Evolutionary conservation across 495 filamentous ascomycete species (phyloP).

Genomic region (Bacidia rubella): DNA sequence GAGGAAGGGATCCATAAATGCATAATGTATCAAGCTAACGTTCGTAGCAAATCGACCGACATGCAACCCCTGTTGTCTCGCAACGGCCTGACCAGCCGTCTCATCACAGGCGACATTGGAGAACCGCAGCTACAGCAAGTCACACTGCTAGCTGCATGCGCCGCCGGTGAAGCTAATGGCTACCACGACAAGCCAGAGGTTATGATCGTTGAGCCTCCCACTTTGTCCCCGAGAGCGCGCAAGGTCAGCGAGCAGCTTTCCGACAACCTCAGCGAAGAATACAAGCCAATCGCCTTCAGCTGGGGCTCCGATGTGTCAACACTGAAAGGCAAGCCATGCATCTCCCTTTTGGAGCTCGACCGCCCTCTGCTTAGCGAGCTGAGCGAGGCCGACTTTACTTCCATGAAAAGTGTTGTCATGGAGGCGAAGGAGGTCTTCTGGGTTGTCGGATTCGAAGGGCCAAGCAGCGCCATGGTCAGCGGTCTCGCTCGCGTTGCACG

Average conservation of each 20-base stretch:
- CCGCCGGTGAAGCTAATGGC: slow-evolving; percentile 1
- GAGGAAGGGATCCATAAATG: not conserved
- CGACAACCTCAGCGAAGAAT: not conserved
- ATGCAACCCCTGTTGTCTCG: slow-evolving; percentile 2
- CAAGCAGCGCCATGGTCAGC: slow-evolving; percentile 7
- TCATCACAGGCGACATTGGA: slow-evolving; percentile 1
- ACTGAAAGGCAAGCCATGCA: slow-evolving; percentile 7
- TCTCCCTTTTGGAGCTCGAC: slow-evolving; percentile 10
- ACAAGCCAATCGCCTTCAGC: slow-evolving; percentile 1
- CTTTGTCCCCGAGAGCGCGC: not conserved
- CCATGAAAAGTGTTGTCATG: slow-evolving; percentile 3
- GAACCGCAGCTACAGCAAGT: slow-evolving; percentile 1
- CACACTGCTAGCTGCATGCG: slow-evolving; percentile 3
- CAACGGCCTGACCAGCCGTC: slow-evolving; percentile 1
- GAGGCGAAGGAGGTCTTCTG: slow-evolving; percentile 6
- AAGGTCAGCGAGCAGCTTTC: not conserved
- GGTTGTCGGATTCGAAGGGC: slow-evolving; percentile 7
- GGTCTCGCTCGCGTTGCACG: slow-evolving; percentile 9
- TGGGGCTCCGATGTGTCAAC: slow-evolving; percentile 8
- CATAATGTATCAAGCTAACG: slow-evolving; percentile 1
- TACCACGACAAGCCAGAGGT: slow-evolving; percentile 6
- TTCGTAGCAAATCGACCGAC: not conserved
- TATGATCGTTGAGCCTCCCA: slow-evolving; percentile 3
- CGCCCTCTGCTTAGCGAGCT: slow-evolving; percentile 3
- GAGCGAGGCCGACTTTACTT: slow-evolving; percentile 7